Percentiles rank a stretch among this genome's conserved stretches.
Evolutionary conservation across 495 filamentous ascomycete species (phyloP).

Genomic region (Podospora tetraspora): DNA sequence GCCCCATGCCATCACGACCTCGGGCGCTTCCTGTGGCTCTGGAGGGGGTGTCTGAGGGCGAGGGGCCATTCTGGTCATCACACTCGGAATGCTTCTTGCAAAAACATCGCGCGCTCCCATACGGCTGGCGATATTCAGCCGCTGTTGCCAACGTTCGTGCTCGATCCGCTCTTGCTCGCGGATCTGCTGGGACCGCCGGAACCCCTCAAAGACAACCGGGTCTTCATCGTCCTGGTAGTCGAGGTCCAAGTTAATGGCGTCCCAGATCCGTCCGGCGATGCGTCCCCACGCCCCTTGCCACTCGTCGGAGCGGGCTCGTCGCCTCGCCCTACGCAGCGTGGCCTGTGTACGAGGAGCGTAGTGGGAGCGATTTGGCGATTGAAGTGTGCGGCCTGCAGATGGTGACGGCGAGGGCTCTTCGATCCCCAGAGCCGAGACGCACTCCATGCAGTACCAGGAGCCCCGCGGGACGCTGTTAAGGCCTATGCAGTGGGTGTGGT

Average conservation of each 20-base stretch:
- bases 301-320: conserved; percentile 43
- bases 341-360: conserved; percentile 48
- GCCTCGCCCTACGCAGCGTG: conserved; percentile 41
- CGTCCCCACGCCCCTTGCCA: conserved; percentile 54
- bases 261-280: conserved; percentile 46
- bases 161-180: conserved; percentile 61
- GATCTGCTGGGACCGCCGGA: conserved; percentile 51
- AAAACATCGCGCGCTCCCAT: conserved; percentile 67
- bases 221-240: conserved; percentile 81
- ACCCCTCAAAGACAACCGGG: conserved; percentile 34
- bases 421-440: conserved; percentile 47
- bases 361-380: conserved; percentile 11
- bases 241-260: conserved; percentile 66
- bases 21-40: conserved; percentile 56
- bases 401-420: conserved; percentile 4
- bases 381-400: not conserved
- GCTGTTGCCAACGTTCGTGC: conserved; percentile 69
- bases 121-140: conserved; percentile 70
- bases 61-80: conserved; percentile 26
- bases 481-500: conserved; percentile 83
- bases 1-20: conserved; percentile 83
- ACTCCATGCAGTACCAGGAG: conserved; percentile 81
- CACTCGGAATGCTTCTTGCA: conserved; percentile 48
- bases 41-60: conserved; percentile 35
- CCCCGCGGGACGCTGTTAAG: conserved; percentile 65